Conservation (phyloP, 345 rosid species). For the Eucalyptus sp. region DNA sequence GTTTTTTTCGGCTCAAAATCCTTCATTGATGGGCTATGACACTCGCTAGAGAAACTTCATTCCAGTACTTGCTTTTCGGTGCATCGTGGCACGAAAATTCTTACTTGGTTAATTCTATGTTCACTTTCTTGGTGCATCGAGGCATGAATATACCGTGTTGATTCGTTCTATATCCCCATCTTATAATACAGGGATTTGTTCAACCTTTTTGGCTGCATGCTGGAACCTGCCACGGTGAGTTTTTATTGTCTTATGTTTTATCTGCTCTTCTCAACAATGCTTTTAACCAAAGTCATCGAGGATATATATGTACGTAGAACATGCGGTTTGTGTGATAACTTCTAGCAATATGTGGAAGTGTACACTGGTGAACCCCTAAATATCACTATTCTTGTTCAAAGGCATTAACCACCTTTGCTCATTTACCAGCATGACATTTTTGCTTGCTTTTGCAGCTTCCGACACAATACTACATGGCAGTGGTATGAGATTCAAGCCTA, state of each 20-base stretch:
- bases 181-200: slow-evolving; percentile 53
- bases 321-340: background rate
- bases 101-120: background rate
- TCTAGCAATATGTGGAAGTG: background rate
- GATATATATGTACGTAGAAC: background rate
- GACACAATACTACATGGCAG: slow-evolving; percentile 68
- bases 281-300: background rate
- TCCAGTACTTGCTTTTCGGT: background rate
- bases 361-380: background rate
- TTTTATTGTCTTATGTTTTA: background rate
- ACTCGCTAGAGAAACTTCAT: background rate
- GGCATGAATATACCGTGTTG: background rate
- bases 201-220: slow-evolving; percentile 62
- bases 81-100: background rate
- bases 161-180: background rate
- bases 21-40: background rate
- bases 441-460: slow-evolving; percentile 63
- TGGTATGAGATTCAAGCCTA: slow-evolving; percentile 21
- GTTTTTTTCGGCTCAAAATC: background rate
- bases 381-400: background rate
- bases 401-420: background rate
- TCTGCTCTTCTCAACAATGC: background rate
- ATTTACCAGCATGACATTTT: background rate
- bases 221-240: slow-evolving; percentile 87
- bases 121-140: background rate